Conservation (phyloP, 2,329 filamentous ascomycete species). For the Nemania sp. region DNA sequence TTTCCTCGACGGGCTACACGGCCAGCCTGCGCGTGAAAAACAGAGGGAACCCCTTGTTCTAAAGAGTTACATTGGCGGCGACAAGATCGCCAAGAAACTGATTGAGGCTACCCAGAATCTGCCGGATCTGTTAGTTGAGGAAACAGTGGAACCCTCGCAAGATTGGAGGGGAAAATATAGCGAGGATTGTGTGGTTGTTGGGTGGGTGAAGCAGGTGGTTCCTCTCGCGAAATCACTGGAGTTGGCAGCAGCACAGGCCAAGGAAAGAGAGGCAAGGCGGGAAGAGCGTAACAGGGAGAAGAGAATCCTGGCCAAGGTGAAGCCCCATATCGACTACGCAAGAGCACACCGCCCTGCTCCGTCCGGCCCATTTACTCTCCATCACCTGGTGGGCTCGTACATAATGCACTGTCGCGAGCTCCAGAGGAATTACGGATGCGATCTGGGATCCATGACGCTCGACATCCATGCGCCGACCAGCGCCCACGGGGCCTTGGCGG, state of each 20-base stretch:
- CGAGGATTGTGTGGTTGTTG: constrained; percentile 6
- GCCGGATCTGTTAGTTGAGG: constrained; percentile 3
- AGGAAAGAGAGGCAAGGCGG: background rate
- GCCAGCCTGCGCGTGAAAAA: constrained; percentile 1
- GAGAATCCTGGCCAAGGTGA: constrained; percentile 11
- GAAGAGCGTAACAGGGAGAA: constrained; percentile 11
- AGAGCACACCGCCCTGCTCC: constrained; percentile 4
- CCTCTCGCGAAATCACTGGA: constrained; percentile 1
- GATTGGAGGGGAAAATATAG: background rate
- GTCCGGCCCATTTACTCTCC: background rate
- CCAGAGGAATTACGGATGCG: constrained; percentile 5
- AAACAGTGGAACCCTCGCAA: background rate
- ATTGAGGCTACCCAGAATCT: background rate
- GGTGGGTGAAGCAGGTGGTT: constrained; percentile 13
- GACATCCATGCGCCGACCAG: constrained; percentile 19
- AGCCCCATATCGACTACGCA: constrained; percentile 19
- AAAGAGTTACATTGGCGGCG: background rate
- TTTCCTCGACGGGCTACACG: constrained; percentile 17
- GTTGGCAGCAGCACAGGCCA: background rate
- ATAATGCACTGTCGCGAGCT: constrained; percentile 16
- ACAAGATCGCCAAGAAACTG: background rate
- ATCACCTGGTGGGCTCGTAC: constrained; percentile 17
- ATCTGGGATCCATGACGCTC: constrained; percentile 10
- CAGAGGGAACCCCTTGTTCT: constrained; percentile 3
- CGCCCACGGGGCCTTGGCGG: constrained; percentile 11